Evolutionary conservation across 108 stramenopile species (phyloP).

Genomic region (Conticribra weissflogii): DNA sequence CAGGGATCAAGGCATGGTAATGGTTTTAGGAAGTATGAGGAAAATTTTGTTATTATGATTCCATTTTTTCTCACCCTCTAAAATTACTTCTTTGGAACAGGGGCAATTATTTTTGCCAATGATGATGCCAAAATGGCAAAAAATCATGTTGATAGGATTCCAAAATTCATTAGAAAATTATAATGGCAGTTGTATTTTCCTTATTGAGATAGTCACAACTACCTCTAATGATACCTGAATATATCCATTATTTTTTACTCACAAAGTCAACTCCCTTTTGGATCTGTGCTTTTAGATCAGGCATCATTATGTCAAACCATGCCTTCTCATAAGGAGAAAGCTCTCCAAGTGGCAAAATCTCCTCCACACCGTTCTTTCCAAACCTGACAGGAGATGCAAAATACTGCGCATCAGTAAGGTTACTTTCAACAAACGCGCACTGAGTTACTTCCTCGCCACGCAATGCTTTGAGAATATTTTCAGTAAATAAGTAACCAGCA

Average conservation of each 20-base stretch:
- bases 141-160: too few relatives aligned
- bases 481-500: conserved; percentile 95
- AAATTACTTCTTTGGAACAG: too few relatives aligned
- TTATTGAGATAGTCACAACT: too few relatives aligned
- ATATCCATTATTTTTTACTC: conserved; percentile 53
- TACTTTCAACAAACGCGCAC: conserved; percentile 95
- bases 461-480: conserved; percentile 92
- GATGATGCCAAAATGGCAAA: too few relatives aligned
- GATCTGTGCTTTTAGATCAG: conserved; percentile 94
- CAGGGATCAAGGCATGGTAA: too few relatives aligned
- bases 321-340: conserved; percentile 92
- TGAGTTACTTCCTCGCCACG: conserved; percentile 90
- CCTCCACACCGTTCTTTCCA: conserved; percentile 94
- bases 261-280: conserved; percentile 97
- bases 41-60: too few relatives aligned
- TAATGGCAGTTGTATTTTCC: too few relatives aligned
- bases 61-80: too few relatives aligned
- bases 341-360: conserved; percentile 86
- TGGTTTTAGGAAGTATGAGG: too few relatives aligned
- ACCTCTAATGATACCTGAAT: too few relatives aligned
- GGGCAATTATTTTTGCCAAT: too few relatives aligned
- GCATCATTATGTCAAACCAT: conserved; percentile 96
- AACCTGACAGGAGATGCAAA: conserved; percentile 97
- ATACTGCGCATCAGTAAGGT: conserved; percentile 92
- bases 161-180: too few relatives aligned